A percentile compares a stretch with the other conserved stretches of the same genome.
These are phyloP conservation scores for Trifolium pratense DNA, from an alignment of 306 rosid genomes.

Conservation along the genomic window DNA sequence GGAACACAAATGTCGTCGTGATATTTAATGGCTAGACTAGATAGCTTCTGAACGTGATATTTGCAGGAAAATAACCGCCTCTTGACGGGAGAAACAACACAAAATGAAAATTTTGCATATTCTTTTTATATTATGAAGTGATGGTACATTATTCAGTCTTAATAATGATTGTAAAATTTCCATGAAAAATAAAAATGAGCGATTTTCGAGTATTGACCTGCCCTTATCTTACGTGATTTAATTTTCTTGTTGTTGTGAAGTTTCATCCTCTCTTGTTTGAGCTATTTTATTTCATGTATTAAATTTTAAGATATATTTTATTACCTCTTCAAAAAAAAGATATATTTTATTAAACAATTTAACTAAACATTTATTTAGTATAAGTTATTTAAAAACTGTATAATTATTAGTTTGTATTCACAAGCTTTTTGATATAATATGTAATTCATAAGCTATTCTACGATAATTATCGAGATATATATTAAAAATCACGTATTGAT, in stretches of 20 bases:
- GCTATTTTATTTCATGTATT: neutral
- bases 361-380: no score
- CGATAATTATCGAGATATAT: no score
- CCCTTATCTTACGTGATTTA: neutral
- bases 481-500: no score
- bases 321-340: no score
- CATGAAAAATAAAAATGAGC: conserved; percentile 27
- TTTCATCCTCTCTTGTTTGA: neutral
- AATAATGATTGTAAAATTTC: conserved; percentile 12
- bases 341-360: neutral
- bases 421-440: no score
- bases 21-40: conserved; percentile 40
- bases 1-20: conserved; percentile 40
- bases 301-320: neutral
- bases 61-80: conserved; percentile 53
- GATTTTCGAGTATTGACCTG: conserved; percentile 8
- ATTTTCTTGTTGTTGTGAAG: neutral
- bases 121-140: neutral
- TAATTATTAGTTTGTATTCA: no score
- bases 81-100: conserved; percentile 33
- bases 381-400: no score
- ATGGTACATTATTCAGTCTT: conserved; percentile 2
- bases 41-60: conserved; percentile 38
- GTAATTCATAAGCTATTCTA: no score
- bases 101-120: conserved; percentile 33